Percentiles rank a stretch among this genome's conserved stretches.
Evolutionary conservation across 148 eudicot species (phyloP).

Genomic region (Cornus kousa): DNA sequence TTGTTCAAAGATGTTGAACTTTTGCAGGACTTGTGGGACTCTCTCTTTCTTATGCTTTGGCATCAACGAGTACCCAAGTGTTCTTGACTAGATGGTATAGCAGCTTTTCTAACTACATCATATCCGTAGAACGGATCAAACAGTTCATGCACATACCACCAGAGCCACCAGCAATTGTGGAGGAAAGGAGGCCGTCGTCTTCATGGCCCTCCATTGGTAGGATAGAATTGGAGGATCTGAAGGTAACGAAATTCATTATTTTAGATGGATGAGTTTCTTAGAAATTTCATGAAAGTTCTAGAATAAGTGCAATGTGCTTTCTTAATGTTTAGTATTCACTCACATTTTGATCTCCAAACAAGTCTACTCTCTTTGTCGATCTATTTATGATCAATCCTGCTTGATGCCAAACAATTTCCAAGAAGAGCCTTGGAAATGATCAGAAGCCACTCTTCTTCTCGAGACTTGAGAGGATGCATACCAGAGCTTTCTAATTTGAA

Average conservation of each 20-base stretch:
- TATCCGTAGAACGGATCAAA: conserved; percentile 70
- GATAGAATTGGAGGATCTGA: conserved; percentile 45
- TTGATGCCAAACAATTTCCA: too few species aligned
- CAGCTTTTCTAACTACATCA: conserved; percentile 52
- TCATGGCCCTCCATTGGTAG: conserved; percentile 61
- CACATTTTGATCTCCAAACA: too few species aligned
- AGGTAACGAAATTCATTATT: conserved; percentile 23
- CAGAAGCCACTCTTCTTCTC: too few species aligned
- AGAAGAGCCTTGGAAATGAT: too few species aligned
- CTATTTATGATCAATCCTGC: too few species aligned
- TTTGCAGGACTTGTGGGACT: conserved; percentile 72
- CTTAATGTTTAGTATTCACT: too few species aligned
- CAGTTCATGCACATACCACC: conserved; percentile 70
- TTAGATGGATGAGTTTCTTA: too few species aligned
- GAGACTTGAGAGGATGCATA: too few species aligned
- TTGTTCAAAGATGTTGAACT: neutral
- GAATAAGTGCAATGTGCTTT: too few species aligned
- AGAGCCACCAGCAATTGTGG: conserved; percentile 49
- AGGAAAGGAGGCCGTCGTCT: conserved; percentile 42
- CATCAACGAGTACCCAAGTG: conserved; percentile 46
- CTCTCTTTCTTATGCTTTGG: conserved; percentile 71
- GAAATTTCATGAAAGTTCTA: too few species aligned
- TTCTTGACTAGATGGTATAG: conserved; percentile 56
- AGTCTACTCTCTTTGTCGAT: too few species aligned
- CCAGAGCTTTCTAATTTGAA: neutral